Evolutionary conservation across 495 filamentous ascomycete genomes (phyloP).

Genomic region (Xylaria longipes): DNA sequence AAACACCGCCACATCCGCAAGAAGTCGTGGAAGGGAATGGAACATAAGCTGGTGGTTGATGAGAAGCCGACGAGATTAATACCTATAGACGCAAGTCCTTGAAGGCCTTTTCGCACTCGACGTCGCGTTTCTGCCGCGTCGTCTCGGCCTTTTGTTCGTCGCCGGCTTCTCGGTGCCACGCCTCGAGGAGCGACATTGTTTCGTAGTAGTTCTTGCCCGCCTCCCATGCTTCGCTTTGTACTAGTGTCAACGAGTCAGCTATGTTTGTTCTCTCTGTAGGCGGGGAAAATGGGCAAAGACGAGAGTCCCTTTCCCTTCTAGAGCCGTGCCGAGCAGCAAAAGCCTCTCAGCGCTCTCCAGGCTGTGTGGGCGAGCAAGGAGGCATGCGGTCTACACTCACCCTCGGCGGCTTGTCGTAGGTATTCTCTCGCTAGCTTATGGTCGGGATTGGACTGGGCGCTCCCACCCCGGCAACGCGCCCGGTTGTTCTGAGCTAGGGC

Average conservation of each 20-base stretch:
- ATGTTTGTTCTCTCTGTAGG: not conserved
- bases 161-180: constrained; percentile 37
- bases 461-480: constrained; percentile 24
- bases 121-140: constrained; percentile 21
- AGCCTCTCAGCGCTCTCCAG: not conserved
- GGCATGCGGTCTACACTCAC: not conserved
- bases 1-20: not conserved
- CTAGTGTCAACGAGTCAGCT: constrained; percentile 13
- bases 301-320: not conserved
- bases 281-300: not conserved
- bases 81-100: constrained; percentile 5
- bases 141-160: constrained; percentile 33
- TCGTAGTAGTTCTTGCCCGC: constrained; percentile 42
- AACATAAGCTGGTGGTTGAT: not conserved
- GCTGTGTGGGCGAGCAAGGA: not conserved
- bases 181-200: constrained; percentile 35
- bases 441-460: constrained; percentile 21
- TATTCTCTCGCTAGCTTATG: constrained; percentile 38
- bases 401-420: constrained; percentile 31
- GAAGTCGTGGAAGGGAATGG: not conserved
- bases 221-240: constrained; percentile 37
- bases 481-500: constrained; percentile 33
- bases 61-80: not conserved
- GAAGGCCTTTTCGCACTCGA: constrained; percentile 21
- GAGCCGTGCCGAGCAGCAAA: not conserved